phyloP scores from a whole-genome alignment of 2,329 filamentous ascomycete species.

The Botryotinia globosa region DNA sequence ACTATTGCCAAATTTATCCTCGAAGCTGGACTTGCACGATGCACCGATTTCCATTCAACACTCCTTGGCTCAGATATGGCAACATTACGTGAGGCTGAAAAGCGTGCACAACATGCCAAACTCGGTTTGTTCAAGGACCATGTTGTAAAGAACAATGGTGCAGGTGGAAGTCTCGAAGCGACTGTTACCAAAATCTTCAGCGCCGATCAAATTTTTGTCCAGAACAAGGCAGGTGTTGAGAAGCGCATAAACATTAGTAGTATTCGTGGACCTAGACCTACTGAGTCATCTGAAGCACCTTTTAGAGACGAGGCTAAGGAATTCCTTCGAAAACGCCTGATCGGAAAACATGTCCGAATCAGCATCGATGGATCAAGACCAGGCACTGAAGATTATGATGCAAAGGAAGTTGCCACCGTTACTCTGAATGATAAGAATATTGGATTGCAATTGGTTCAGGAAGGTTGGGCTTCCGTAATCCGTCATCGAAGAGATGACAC shows the following conservation, averaged over 20 bases:
- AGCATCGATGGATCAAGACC: conserved; percentile 88
- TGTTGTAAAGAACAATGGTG: conserved; percentile 63
- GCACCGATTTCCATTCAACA: conserved; percentile 93
- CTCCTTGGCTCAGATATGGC: conserved; percentile 89
- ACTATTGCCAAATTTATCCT: conserved; percentile 92
- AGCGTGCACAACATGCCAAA: conserved; percentile 72
- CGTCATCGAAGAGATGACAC: conserved; percentile 93
- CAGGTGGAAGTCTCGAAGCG: conserved; percentile 69
- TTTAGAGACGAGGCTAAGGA: conserved; percentile 95
- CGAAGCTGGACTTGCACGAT: conserved; percentile 83
- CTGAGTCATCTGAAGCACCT: conserved; percentile 80
- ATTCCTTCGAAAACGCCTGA: conserved; percentile 87
- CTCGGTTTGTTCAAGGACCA: conserved; percentile 79
- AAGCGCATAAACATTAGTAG: conserved; percentile 92
- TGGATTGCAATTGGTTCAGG: conserved; percentile 80
- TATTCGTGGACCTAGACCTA: conserved; percentile 85
- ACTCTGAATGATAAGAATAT: conserved; percentile 83
- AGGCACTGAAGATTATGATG: conserved; percentile 85
- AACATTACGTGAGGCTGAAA: conserved; percentile 79
- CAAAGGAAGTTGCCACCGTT: conserved; percentile 90
- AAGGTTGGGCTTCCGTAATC: conserved; percentile 90
- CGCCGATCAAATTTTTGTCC: conserved; percentile 83
- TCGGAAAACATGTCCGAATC: conserved; percentile 92
- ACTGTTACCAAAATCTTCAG: conserved; percentile 81
- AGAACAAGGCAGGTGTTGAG: conserved; percentile 79